Conservation (phyloP, 108 stramenopile species). For the Nannochloropsis gaditana region DNA sequence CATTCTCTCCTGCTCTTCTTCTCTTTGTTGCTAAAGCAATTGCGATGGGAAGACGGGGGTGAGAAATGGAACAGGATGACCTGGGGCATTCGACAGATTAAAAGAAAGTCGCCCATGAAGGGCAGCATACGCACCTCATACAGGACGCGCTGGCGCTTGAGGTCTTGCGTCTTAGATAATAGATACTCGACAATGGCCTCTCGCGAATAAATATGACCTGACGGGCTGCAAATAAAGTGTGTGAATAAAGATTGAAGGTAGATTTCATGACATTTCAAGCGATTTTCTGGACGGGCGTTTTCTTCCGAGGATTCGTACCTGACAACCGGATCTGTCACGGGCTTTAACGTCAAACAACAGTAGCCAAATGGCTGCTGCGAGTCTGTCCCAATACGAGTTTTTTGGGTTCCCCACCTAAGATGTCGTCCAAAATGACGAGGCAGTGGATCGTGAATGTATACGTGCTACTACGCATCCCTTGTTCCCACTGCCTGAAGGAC, state of each 20-base stretch:
- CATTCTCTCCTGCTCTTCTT: neutral
- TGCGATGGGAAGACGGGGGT: neutral
- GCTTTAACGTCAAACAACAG: conserved; percentile 45
- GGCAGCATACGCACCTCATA: neutral
- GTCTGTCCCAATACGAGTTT: conserved; percentile 45
- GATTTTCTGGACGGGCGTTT: neutral
- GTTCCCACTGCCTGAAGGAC: neutral
- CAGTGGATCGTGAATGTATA: neutral
- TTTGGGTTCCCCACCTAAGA: neutral
- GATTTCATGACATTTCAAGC: neutral
- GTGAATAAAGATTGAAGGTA: neutral
- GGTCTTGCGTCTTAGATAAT: conserved; percentile 41
- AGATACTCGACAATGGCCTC: conserved; percentile 51
- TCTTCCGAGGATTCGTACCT: neutral
- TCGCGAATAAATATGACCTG: conserved; percentile 48
- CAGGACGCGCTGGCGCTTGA: conserved; percentile 32
- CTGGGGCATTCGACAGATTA: neutral
- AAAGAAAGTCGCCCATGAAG: too few relatives aligned
- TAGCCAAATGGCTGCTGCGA: conserved; percentile 51
- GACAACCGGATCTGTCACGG: conserved; percentile 21
- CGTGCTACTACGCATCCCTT: neutral
- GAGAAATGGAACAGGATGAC: neutral
- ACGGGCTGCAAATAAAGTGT: conserved; percentile 30
- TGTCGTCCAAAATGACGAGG: neutral
- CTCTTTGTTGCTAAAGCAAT: neutral